Conservation (phyloP, 371 early-diverging fungal genomes). For the Mortierella sp. region DNA sequence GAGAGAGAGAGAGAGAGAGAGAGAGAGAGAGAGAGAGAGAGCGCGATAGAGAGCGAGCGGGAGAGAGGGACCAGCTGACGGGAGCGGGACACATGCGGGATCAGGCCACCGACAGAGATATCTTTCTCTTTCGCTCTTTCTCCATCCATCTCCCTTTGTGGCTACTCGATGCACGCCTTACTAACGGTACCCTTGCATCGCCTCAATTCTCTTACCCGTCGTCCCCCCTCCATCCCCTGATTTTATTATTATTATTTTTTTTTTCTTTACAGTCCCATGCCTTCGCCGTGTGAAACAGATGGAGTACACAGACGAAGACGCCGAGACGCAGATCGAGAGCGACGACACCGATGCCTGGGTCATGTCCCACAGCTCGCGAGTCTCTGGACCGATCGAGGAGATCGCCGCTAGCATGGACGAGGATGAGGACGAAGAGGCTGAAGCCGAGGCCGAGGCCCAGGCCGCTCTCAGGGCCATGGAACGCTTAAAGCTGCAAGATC, state of each 20-base stretch:
- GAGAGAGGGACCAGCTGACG: too few relatives aligned
- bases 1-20: too few relatives aligned
- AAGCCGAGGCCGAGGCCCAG: constrained; percentile 54
- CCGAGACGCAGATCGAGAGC: constrained; percentile 63
- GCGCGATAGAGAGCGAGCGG: too few relatives aligned
- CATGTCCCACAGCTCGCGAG: constrained; percentile 75
- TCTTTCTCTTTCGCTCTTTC: not conserved
- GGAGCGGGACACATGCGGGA: too few relatives aligned
- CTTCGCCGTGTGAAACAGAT: constrained; percentile 88
- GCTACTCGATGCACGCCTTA: not conserved
- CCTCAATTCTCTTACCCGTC: not conserved
- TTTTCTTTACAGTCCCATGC: constrained; percentile 80
- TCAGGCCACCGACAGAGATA: too few relatives aligned
- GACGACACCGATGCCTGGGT: constrained; percentile 85
- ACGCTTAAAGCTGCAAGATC: constrained; percentile 41
- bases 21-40: too few relatives aligned
- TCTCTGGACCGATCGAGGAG: constrained; percentile 67
- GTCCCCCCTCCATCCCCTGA: not conserved
- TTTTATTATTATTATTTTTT: not conserved
- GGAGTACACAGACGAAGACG: constrained; percentile 79
- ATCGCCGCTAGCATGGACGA: constrained; percentile 75
- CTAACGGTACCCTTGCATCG: not conserved
- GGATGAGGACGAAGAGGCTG: constrained; percentile 61
- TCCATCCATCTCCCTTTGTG: not conserved
- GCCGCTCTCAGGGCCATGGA: constrained; percentile 56